Percentiles rank a stretch among this genome's conserved stretches.
Evolutionary conservation across 257 asterid species (phyloP).

Genomic region (Ilex aquifolium): DNA sequence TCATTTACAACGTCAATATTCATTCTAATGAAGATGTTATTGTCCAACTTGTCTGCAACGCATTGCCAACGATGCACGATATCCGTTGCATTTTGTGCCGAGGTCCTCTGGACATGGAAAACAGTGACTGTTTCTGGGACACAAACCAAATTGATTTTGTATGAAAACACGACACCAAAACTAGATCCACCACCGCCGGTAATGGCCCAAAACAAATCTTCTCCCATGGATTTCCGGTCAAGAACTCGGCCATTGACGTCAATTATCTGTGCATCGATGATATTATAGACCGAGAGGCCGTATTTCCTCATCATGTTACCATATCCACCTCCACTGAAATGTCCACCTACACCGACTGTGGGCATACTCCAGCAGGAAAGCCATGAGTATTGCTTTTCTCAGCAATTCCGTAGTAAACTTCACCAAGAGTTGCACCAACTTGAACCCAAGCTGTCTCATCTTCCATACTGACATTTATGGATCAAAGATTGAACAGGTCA

Average conservation of each 20-base stretch:
- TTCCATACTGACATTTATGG: constrained; percentile 21
- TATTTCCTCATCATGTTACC: constrained; percentile 51
- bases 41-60: no score
- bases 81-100: no score
- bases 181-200: constrained; percentile 52
- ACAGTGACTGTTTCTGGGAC: constrained; percentile 30
- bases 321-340: constrained; percentile 51
- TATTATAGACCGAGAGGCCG: constrained; percentile 49
- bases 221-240: constrained; percentile 43
- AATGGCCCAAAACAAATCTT: constrained; percentile 59
- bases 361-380: constrained; percentile 54
- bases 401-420: constrained; percentile 34
- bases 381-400: constrained; percentile 30
- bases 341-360: constrained; percentile 60
- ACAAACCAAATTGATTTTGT: constrained; percentile 31
- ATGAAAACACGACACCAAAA: constrained; percentile 39
- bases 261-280: constrained; percentile 36
- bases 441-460: constrained; percentile 43
- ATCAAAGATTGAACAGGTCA: constrained; percentile 44
- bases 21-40: no score
- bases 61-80: no score
- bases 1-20: no score
- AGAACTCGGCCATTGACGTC: constrained; percentile 42
- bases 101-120: background rate
- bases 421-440: constrained; percentile 46